Percentiles rank a stretch among this genome's conserved stretches.
These are phyloP conservation scores for Talaromyces albobiverticillius DNA, from an alignment of 2,329 filamentous ascomycete species.

Conservation along the genomic window DNA sequence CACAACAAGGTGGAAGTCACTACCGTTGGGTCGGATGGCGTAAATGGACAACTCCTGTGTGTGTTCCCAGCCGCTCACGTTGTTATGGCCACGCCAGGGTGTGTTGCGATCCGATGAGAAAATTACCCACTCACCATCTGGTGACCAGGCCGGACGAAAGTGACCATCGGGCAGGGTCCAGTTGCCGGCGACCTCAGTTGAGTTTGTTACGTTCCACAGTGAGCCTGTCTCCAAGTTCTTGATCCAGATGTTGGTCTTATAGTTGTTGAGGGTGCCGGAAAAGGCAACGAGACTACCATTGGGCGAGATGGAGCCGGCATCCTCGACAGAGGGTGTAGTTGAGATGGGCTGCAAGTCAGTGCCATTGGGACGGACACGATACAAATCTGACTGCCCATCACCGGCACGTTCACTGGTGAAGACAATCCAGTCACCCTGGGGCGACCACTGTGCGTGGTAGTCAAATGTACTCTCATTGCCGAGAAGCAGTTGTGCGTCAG, in stretches of 20 bases:
- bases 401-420: slow-evolving; percentile 17
- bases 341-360: neutral
- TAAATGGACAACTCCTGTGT: slow-evolving; percentile 5
- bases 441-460: slow-evolving; percentile 13
- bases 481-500: slow-evolving; percentile 9
- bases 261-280: neutral
- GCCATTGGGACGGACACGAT: slow-evolving; percentile 13
- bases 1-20: neutral
- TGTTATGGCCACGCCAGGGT: neutral
- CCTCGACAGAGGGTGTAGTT: neutral
- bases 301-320: neutral
- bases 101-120: neutral
- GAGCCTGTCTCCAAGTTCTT: neutral
- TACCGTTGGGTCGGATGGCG: neutral
- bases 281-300: slow-evolving; percentile 1
- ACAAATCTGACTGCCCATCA: slow-evolving; percentile 16
- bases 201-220: neutral
- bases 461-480: slow-evolving; percentile 6
- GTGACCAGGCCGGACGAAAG: neutral
- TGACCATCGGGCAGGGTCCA: neutral
- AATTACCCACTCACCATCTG: slow-evolving; percentile 1
- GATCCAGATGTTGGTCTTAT: neutral
- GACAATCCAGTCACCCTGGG: slow-evolving; percentile 13
- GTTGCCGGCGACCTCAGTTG: neutral
- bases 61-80: neutral